Conservation (phyloP, 2,329 filamentous ascomycete genomes). For the Calonectria ilicicola region DNA sequence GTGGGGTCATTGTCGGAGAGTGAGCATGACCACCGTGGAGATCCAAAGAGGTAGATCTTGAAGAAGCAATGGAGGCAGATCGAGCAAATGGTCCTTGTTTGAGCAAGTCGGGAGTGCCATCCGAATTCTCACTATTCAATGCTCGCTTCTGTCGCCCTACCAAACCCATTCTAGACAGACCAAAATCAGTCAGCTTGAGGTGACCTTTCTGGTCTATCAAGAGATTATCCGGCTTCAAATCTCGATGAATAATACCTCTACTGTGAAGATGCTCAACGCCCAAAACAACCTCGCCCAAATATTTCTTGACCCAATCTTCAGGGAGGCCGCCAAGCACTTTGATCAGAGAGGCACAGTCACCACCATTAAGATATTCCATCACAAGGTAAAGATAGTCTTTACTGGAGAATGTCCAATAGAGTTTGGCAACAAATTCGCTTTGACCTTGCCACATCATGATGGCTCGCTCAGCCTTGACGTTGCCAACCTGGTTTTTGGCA, state of each 20-base stretch:
- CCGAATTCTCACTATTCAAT: conserved; percentile 79
- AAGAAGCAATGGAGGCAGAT: conserved; percentile 87
- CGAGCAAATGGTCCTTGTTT: conserved; percentile 93
- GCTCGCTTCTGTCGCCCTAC: conserved; percentile 96
- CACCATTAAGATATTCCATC: conserved; percentile 99
- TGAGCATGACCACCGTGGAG: conserved; percentile 73
- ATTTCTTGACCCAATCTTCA: conserved; percentile 98
- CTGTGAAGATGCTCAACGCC: conserved; percentile 96
- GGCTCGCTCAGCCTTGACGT: conserved; percentile 97
- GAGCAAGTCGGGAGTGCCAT: conserved; percentile 91
- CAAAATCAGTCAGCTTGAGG: conserved; percentile 97
- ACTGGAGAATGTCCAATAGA: conserved; percentile 99
- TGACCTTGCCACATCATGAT: conserved; percentile 99
- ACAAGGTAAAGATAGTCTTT: conserved; percentile 99
- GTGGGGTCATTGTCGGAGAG: conserved; percentile 86
- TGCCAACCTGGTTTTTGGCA: conserved; percentile 98
- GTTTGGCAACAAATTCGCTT: conserved; percentile 97
- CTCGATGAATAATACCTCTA: conserved; percentile 94
- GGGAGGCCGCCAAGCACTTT: conserved; percentile 92
- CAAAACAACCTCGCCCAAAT: conserved; percentile 95
- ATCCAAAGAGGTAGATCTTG: conserved; percentile 93
- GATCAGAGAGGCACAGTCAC: conserved; percentile 95
- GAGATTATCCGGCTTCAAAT: conserved; percentile 96
- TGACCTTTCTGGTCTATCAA: conserved; percentile 97
- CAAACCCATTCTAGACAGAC: conserved; percentile 95